These are phyloP conservation scores for Gossypium trilobum DNA, from an alignment of 441 rosid genomes.

Conservation along the genomic window DNA sequence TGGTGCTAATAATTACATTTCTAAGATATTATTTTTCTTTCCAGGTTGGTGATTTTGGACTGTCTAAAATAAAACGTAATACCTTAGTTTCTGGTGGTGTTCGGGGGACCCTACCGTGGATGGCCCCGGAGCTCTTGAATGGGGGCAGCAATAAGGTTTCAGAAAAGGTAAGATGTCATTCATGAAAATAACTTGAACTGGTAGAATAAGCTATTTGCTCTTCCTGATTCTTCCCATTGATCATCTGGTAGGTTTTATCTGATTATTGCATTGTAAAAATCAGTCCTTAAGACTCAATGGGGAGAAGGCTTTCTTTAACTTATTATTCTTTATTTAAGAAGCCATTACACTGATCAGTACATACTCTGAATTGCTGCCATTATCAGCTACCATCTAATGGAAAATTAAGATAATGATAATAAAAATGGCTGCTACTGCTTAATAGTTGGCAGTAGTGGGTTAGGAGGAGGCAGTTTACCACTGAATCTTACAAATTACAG, in stretches of 20 bases:
- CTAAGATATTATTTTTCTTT: background rate
- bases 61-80: conserved; percentile 57
- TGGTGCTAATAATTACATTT: background rate
- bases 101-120: conserved; percentile 70
- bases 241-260: background rate
- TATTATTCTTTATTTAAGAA: background rate
- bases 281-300: background rate
- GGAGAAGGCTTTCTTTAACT: background rate
- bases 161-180: conserved; percentile 42
- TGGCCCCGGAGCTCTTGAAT: conserved; percentile 66
- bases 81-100: conserved; percentile 65
- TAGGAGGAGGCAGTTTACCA: background rate
- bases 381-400: background rate
- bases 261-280: background rate
- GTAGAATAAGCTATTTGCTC: background rate
- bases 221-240: background rate
- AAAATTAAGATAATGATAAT: background rate
- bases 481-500: background rate
- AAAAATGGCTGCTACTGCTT: conserved; percentile 4
- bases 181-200: background rate
- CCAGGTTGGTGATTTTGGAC: conserved; percentile 64
- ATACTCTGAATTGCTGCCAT: background rate
- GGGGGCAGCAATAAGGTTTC: conserved; percentile 68
- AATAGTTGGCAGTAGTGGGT: background rate
- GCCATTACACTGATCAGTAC: background rate